phyloP scores from a whole-genome alignment of 345 rosid species.

The Capsella bursapastoris region DNA sequence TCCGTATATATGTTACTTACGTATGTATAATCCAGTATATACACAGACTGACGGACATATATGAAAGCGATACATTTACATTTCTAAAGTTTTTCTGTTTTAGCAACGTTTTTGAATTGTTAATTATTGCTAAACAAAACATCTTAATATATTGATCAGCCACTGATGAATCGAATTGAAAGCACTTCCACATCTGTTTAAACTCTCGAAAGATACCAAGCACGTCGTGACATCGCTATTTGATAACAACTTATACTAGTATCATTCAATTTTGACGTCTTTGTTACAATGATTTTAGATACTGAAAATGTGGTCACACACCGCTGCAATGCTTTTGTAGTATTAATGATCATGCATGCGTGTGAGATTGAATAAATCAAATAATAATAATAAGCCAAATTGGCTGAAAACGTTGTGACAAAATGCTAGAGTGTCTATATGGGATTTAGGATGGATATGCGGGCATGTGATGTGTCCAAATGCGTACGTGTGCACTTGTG shows the following conservation, averaged over 20 bases:
- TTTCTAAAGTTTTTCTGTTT: not conserved
- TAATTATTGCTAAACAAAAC: not conserved
- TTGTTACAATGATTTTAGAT: not conserved
- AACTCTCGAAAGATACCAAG: not conserved
- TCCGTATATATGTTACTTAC: too few species aligned
- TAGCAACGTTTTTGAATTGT: not conserved
- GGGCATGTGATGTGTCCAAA: conserved; percentile 44
- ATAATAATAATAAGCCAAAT: conserved; percentile 5
- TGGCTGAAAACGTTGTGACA: conserved; percentile 32
- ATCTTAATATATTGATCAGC: not conserved
- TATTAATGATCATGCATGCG: conserved; percentile 30
- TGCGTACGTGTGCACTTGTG: conserved; percentile 38
- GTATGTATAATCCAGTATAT: not conserved
- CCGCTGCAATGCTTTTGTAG: conserved; percentile 8
- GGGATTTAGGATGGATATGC: conserved; percentile 9
- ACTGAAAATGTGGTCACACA: not conserved
- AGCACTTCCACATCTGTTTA: not conserved
- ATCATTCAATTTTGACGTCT: not conserved
- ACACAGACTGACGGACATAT: not conserved
- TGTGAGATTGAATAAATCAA: conserved; percentile 27
- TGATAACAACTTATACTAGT: not conserved
- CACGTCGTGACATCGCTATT: not conserved
- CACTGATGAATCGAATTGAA: not conserved
- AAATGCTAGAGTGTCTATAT: conserved; percentile 17
- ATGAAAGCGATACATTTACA: not conserved